Conservation (phyloP, 371 early-diverging fungal genomes). For the Mucor saturninus region DNA sequence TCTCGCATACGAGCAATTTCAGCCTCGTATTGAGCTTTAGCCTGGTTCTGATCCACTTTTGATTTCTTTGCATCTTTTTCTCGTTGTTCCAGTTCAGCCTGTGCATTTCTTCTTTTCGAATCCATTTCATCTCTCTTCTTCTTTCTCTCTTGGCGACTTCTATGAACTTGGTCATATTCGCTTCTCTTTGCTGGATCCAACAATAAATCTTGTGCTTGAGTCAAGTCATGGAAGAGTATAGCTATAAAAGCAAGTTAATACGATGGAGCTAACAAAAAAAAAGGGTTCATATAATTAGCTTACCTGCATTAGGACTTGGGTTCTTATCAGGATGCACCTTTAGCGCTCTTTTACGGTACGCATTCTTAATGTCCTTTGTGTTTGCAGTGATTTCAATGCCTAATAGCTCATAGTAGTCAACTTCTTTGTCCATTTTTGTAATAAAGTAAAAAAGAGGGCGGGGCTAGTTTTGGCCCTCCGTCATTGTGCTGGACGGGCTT, state of each 20-base stretch:
- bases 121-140: constrained; percentile 56
- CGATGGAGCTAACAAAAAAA: background rate
- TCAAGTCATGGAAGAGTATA: constrained; percentile 42
- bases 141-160: constrained; percentile 44
- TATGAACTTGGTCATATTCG: constrained; percentile 46
- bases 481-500: no score
- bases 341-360: constrained; percentile 68
- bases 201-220: constrained; percentile 45
- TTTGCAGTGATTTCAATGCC: constrained; percentile 62
- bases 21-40: constrained; percentile 47
- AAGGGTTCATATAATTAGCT: background rate
- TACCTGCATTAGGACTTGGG: constrained; percentile 60
- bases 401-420: constrained; percentile 79
- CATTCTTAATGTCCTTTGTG: constrained; percentile 71
- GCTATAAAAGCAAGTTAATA: constrained; percentile 22
- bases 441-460: no score
- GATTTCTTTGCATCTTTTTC: constrained; percentile 47
- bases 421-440: constrained; percentile 42
- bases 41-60: constrained; percentile 41
- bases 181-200: constrained; percentile 38
- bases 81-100: constrained; percentile 49
- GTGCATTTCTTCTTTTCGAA: constrained; percentile 47
- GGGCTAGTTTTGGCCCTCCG: no score
- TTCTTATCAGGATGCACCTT: constrained; percentile 60
- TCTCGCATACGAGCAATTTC: constrained; percentile 50